Percentiles rank a stretch among this genome's conserved stretches.
phyloP scores from a whole-genome alignment of 495 filamentous ascomycete species.

The Penicillium turbatum region DNA sequence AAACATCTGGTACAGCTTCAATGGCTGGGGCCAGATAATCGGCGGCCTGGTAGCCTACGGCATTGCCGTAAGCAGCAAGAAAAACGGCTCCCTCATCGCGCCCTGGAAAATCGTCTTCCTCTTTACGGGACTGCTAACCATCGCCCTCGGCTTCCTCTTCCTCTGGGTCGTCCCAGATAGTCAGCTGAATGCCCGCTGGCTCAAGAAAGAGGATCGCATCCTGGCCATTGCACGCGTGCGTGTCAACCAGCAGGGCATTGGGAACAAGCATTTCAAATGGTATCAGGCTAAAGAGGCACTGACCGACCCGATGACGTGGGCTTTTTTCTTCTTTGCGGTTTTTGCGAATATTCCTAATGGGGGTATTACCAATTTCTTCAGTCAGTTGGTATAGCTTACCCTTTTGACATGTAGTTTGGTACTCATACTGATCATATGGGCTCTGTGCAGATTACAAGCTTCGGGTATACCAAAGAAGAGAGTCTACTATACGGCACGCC shows the following conservation, averaged over 20 bases:
- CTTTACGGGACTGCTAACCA: constrained; percentile 58
- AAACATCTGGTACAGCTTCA: constrained; percentile 62
- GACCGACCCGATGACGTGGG: constrained; percentile 59
- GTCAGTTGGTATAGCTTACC: constrained; percentile 41
- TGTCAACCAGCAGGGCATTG: constrained; percentile 63
- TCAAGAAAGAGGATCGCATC: constrained; percentile 58
- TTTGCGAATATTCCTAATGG: constrained; percentile 63
- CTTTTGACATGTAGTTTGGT: background rate
- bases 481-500: constrained; percentile 64
- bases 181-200: constrained; percentile 63
- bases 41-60: constrained; percentile 62
- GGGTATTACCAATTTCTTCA: constrained; percentile 70
- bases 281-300: constrained; percentile 59
- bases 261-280: constrained; percentile 64
- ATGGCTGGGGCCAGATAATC: constrained; percentile 57
- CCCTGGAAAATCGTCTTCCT: constrained; percentile 70
- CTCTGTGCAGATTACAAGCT: constrained; percentile 31
- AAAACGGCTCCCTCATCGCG: constrained; percentile 50
- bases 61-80: constrained; percentile 53
- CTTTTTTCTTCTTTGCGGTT: constrained; percentile 59
- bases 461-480: constrained; percentile 52
- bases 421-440: background rate
- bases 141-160: constrained; percentile 53
- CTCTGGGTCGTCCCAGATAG: constrained; percentile 64
- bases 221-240: constrained; percentile 58